Base-by-base conservation (phyloP, 2,329 filamentous ascomycete genomes). In the Aspergillus fumigatus region DNA sequence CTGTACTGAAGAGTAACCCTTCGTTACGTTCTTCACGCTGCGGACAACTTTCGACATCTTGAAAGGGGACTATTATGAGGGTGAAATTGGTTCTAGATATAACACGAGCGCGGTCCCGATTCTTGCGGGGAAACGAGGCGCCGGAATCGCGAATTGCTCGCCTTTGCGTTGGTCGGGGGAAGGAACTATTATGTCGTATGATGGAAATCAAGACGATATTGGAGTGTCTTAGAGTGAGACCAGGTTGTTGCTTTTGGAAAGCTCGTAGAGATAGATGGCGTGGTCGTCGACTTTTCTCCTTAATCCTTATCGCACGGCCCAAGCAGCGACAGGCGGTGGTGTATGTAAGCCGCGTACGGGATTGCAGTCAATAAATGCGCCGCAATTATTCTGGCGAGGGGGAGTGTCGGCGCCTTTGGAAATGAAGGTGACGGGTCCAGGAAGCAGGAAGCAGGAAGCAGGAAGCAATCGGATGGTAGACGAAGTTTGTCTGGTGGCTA, bases 21-120 rank as follows among this genome's bases (percentile, higher is more conserved):
- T 99, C 75, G 94, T 97, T 77, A 99, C 93, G 82, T 97, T 99
- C 81, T 97, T 97, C 70, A 97, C 92, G 74, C 90, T 96, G 77
- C 94, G 86, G 73, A 97, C 91, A 74, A 97, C 92, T 79, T 95
- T 95, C 58, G 93, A 97, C 94, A 99, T 99, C 54, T 58, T 70
- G 60, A 48, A 52, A 43, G 59, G 61, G 38, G 11, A 43, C 51
- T 58, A 57, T 59, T 54, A 61, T 51, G 38, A 53, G 57, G 40
- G 48, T 41, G 32, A 53, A 27, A 52, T 48, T 23, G 32, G 26
- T 52, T 19, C 41, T 21, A 45, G 41, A 45, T 21, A 45, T 10
- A 14, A 45, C 41, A 45, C 11, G 17, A 27, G 27, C 52, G 59
- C 57, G 50, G 52, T 27, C 43, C 26, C 43, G 21, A 47, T 21